These are phyloP conservation scores for Kwoniella sp. DNA, from an alignment of 768 basidiomycete species.

Conservation along the genomic window DNA sequence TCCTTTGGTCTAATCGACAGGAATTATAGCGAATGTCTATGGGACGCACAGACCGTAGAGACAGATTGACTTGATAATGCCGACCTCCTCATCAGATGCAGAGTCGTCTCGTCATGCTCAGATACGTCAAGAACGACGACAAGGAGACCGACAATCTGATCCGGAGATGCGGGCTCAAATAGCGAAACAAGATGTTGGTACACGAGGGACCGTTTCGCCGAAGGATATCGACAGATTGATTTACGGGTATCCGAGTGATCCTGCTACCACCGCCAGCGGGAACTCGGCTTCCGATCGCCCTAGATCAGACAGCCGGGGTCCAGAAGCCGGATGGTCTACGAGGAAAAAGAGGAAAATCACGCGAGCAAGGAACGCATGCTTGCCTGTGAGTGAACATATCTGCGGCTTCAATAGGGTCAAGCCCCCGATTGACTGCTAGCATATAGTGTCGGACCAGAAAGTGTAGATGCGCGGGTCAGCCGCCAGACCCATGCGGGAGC, in stretches of 20 bases:
- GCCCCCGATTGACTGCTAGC: neutral
- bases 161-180: neutral
- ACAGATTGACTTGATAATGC: no score
- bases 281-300: neutral
- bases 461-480: slow-evolving; percentile 30
- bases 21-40: no score
- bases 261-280: neutral
- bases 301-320: neutral
- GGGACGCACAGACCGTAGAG: no score
- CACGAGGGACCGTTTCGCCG: neutral
- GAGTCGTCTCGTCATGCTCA: slow-evolving; percentile 1
- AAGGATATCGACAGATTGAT: neutral
- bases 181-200: neutral
- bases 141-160: neutral
- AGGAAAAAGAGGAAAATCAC: slow-evolving; percentile 28
- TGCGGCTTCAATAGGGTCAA: no score
- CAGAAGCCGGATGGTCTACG: neutral
- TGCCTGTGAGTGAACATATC: slow-evolving; percentile 18
- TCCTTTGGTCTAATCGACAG: no score
- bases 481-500: slow-evolving; percentile 30
- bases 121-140: neutral
- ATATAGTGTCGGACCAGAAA: slow-evolving; percentile 27
- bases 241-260: neutral
- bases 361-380: slow-evolving; percentile 26
- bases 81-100: neutral